Evolutionary conservation across 2,329 filamentous ascomycete species (phyloP).

Genomic region (Aspergillus unguis): DNA sequence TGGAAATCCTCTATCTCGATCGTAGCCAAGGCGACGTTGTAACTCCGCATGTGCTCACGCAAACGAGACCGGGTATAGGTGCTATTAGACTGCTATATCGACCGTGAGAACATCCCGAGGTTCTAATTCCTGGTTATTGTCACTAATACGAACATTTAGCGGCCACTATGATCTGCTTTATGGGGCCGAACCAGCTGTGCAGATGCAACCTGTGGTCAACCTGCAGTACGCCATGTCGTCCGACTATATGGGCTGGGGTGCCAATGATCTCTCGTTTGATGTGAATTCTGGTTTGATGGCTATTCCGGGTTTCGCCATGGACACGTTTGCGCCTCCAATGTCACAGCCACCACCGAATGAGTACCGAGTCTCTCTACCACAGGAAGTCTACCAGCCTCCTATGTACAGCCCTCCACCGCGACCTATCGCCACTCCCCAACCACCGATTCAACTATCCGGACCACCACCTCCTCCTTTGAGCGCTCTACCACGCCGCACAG

Average conservation of each 20-base stretch:
- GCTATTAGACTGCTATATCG: slow-evolving; percentile 66
- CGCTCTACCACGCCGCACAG: slow-evolving; percentile 31
- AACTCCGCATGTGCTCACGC: slow-evolving; percentile 49
- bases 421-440: slow-evolving; percentile 28
- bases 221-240: slow-evolving; percentile 41
- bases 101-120: slow-evolving; percentile 49
- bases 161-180: slow-evolving; percentile 97
- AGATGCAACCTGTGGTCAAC: slow-evolving; percentile 40
- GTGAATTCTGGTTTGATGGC: slow-evolving; percentile 41
- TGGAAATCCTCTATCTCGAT: slow-evolving; percentile 90
- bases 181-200: slow-evolving; percentile 50
- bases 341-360: slow-evolving; percentile 29
- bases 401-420: slow-evolving; percentile 28
- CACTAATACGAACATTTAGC: slow-evolving; percentile 38
- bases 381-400: slow-evolving; percentile 34
- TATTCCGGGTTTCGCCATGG: slow-evolving; percentile 40
- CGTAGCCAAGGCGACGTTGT: slow-evolving; percentile 74
- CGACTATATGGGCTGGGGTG: slow-evolving; percentile 37
- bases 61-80: slow-evolving; percentile 48
- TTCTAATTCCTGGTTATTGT: neutral
- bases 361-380: slow-evolving; percentile 31
- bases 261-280: slow-evolving; percentile 38
- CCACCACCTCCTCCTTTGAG: slow-evolving; percentile 33
- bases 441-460: slow-evolving; percentile 24
- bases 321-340: slow-evolving; percentile 32